Base-by-base conservation (phyloP, 768 basidiomycete genomes). In the Agaricus blazei region DNA sequence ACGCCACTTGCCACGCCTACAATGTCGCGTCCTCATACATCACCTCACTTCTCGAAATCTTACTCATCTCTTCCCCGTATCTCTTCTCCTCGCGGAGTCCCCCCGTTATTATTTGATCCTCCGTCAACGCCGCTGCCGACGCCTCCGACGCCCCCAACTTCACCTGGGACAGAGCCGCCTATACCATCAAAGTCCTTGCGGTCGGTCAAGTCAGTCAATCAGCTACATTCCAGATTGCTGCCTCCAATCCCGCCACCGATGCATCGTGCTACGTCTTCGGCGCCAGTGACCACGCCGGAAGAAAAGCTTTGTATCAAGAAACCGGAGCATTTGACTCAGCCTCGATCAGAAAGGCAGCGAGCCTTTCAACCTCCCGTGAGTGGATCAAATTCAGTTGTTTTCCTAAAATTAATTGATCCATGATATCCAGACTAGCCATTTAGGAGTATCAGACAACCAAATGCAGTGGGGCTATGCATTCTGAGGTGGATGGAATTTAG, bases 391-490 rank as follows among this genome's bases (percentile, higher is more conserved):
- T 36, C n/a, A 31, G n/a, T 36, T 52, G 12, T n/a, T 28, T 48
- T 48, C 28, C 24, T 48, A 8, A 34, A 34, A 34, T 37, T 36
- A 38, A 37, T 19, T 52, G 31, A 37, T 36, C 43, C 29, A 34
- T 15, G 34, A 37, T 14, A 19, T 6, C 11, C 14, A 41, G 40
- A 41, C 40, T 15, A 19, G n/a, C 40, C 40, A 15, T 2, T 19
- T 15, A 5, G 12, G 40, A 15, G 15, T 15, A 8, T 50, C 56
- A 23, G 66, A 70, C 27, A 46, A 54, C 14, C 62, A 64, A 42
- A 64, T 76, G 55, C 67, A 76, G 53, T 78, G 73, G 75, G 75
- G 75, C 51, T 75, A 77, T 59, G 76, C 77, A 23, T 61, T 78
- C 43, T 79, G 64, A 51, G 49, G 34, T 19, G 45, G 42, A 43